Evolutionary conservation across 371 early-diverging fungal genomes (phyloP), one percentile per base, ranked within the genome.

Genomic region (Dinochytrium kinnereticum): DNA sequence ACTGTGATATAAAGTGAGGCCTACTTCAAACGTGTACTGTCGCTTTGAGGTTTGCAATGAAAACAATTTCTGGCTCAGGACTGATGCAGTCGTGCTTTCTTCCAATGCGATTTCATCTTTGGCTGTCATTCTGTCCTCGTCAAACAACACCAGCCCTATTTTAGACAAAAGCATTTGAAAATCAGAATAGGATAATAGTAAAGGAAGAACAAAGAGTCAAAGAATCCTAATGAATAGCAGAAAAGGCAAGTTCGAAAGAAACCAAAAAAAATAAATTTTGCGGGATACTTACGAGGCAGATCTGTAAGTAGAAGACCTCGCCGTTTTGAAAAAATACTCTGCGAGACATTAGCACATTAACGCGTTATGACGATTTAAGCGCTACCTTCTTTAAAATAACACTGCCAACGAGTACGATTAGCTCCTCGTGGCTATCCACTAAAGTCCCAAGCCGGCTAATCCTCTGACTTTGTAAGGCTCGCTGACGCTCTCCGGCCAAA

Each of bases 261-360:
- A n/a, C n/a, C n/a, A n/a, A n/a, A n/a, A n/a, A n/a, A n/a, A n/a
- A n/a, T n/a, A n/a, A n/a, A n/a, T n/a, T n/a, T n/a, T n/a, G n/a
- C n/a, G n/a, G n/a, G n/a, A n/a, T n/a, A n/a, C 70, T 66, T 55
- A 75, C 94, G 83, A 30, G 93, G 92, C 34, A 84, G 72, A 72
- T 92, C 91, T 0, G 93, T 92, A 49, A 94, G 76, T 13, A 92
- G 82, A 69, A 94, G 72, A 36, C 87, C 84, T 19, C 90, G 77
- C 37, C 87, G 87, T 70, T 89, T 92, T 37, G 73, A 51, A 49
- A 81, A 78, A 28, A 81, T 28, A 0, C 79, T 78, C 69, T 76
- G 24, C 19, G 7, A 64, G 1, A 37, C 26, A 26, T 53, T 26
- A 53, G 55, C 5, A 26, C 10, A 44, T 5, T 21, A 34, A 64